A percentile compares a stretch with the other conserved stretches of the same genome.
phyloP scores from a whole-genome alignment of 2,329 filamentous ascomycete genomes.

The Byssochlamys sp. region DNA sequence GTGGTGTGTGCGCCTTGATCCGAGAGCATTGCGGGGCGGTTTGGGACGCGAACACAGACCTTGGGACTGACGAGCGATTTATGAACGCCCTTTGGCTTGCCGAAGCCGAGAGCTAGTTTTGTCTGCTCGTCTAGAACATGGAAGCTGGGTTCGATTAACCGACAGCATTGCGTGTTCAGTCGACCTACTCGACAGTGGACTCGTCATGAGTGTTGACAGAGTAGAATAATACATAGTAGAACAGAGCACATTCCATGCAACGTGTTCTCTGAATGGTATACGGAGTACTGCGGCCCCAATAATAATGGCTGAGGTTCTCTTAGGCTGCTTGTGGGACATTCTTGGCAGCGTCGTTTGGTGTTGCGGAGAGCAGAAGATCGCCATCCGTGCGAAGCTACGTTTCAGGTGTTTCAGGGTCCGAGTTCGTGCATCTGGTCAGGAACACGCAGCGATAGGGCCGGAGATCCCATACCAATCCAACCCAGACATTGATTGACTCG shows the following conservation, averaged over 20 bases:
- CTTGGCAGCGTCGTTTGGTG: not conserved
- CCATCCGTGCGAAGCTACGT: not conserved
- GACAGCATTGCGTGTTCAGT: not conserved
- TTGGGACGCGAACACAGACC: not conserved
- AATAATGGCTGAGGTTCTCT: not conserved
- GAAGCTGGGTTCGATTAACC: not conserved
- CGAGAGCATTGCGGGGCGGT: not conserved
- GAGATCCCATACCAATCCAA: not conserved
- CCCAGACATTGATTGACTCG: not conserved
- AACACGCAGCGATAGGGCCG: not conserved
- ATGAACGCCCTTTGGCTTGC: not conserved
- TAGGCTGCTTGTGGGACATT: not conserved
- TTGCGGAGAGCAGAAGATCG: not conserved
- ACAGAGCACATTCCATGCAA: not conserved
- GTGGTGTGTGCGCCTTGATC: not conserved
- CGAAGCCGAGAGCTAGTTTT: not conserved
- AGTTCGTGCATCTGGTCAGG: not conserved
- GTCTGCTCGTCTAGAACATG: not conserved
- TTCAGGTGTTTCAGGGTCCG: constrained; percentile 1
- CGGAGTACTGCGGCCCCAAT: not conserved
- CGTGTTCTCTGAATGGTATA: not conserved
- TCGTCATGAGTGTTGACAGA: not conserved
- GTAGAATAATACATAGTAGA: not conserved
- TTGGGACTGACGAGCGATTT: not conserved
- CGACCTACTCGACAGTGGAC: not conserved